Conservation (phyloP, 2,329 filamentous ascomycete species). For the Aschersonia sp. region DNA sequence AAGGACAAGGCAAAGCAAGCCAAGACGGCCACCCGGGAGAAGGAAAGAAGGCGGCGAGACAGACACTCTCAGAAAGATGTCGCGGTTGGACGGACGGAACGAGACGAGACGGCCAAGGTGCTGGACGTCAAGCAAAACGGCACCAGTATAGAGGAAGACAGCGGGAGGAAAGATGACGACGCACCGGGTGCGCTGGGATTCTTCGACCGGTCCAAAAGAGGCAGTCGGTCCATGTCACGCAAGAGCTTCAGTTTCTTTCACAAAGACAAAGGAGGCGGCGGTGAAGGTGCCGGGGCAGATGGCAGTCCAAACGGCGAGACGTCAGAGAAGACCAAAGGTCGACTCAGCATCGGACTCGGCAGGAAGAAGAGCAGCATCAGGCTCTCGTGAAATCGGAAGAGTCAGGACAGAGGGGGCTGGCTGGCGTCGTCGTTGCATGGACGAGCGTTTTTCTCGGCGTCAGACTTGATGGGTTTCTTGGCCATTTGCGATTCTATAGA, state of each 20-base stretch:
- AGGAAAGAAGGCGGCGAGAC: slow-evolving; percentile 26
- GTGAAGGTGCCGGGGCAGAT: background rate
- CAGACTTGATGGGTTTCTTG: too few species aligned
- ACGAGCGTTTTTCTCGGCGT: too few species aligned
- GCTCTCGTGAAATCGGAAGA: slow-evolving; percentile 9
- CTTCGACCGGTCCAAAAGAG: slow-evolving; percentile 53
- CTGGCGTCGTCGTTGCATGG: slow-evolving; percentile 1
- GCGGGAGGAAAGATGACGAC: slow-evolving; percentile 23
- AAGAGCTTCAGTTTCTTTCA: slow-evolving; percentile 58
- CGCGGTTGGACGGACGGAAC: slow-evolving; percentile 36
- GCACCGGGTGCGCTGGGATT: slow-evolving; percentile 28
- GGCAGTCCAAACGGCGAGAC: slow-evolving; percentile 15
- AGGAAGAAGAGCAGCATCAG: slow-evolving; percentile 54
- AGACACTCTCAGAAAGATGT: slow-evolving; percentile 39
- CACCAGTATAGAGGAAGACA: slow-evolving; percentile 36
- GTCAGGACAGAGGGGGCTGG: slow-evolving; percentile 5
- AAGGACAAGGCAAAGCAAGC: slow-evolving; percentile 24
- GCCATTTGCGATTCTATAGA: too few species aligned
- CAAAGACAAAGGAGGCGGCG: slow-evolving; percentile 28
- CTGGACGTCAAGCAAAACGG: slow-evolving; percentile 53
- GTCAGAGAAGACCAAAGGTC: slow-evolving; percentile 41
- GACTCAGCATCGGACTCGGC: slow-evolving; percentile 53
- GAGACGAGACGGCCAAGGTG: slow-evolving; percentile 46
- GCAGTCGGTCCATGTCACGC: slow-evolving; percentile 65
- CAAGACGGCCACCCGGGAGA: slow-evolving; percentile 15